A percentile compares a stretch with the other conserved stretches of the same genome.
These are phyloP conservation scores for Paracamarosporium sp. DNA, from an alignment of 2,329 filamentous ascomycete species.

Conservation along the genomic window DNA sequence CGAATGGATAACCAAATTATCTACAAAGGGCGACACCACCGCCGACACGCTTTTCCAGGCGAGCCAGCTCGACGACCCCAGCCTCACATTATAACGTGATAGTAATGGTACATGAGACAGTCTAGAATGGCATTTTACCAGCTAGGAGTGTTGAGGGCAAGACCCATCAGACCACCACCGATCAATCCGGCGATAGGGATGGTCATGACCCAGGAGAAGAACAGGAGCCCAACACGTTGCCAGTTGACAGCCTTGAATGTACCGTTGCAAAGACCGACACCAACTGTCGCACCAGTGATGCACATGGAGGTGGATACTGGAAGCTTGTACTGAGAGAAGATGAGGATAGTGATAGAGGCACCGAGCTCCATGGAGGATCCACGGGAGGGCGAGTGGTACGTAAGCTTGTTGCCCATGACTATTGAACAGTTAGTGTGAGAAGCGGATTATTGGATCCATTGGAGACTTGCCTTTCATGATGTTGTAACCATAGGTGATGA, in stretches of 20 bases:
- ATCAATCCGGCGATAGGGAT: slow-evolving; percentile 64
- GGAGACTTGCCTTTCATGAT: slow-evolving; percentile 68
- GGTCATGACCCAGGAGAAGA: slow-evolving; percentile 67
- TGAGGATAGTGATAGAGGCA: slow-evolving; percentile 74
- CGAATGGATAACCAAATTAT: background rate
- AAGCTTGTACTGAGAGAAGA: slow-evolving; percentile 75
- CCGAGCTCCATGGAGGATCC: slow-evolving; percentile 77
- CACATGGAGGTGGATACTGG: slow-evolving; percentile 72
- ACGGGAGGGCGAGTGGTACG: slow-evolving; percentile 66
- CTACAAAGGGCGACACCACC: background rate
- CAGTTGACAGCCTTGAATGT: slow-evolving; percentile 73
- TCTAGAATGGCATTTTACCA: background rate
- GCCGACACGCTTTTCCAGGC: background rate
- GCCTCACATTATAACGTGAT: background rate
- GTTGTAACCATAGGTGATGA: slow-evolving; percentile 80
- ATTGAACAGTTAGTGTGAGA: slow-evolving; percentile 57
- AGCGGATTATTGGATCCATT: background rate
- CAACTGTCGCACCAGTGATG: slow-evolving; percentile 77
- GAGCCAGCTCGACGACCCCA: background rate
- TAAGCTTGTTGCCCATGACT: slow-evolving; percentile 73
- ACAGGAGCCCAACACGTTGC: slow-evolving; percentile 68
- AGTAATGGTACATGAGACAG: background rate
- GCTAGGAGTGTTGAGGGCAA: slow-evolving; percentile 61
- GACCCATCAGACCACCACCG: slow-evolving; percentile 49
- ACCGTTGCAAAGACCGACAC: slow-evolving; percentile 77